Conservation (phyloP, 83 land plant species). For the Picea mariana region DNA sequence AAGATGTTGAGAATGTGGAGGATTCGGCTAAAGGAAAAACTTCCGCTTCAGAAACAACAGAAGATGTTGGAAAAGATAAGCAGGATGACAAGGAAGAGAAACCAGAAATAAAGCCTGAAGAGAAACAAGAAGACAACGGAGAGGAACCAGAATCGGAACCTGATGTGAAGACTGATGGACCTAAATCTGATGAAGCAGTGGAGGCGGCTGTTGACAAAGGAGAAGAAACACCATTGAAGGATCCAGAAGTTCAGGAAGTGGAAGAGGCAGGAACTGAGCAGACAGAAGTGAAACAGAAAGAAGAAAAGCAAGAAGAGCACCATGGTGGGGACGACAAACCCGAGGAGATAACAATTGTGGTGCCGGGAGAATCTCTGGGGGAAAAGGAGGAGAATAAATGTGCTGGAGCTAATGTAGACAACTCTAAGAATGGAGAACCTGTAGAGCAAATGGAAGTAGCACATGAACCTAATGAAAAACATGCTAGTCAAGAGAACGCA, state of each 20-base stretch:
- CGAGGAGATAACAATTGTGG: conserved; percentile 8
- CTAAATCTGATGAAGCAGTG: conserved; percentile 10
- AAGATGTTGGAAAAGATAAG: conserved; percentile 1
- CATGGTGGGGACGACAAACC: background rate
- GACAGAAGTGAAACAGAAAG: conserved; percentile 10
- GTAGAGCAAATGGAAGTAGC: background rate
- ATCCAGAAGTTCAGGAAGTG: background rate
- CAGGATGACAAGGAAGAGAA: conserved; percentile 9
- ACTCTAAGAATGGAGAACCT: conserved; percentile 6
- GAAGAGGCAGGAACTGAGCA: conserved; percentile 2
- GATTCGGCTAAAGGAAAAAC: conserved; percentile 1
- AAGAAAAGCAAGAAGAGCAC: conserved; percentile 19
- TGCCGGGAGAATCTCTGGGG: background rate
- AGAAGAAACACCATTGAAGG: conserved; percentile 14
- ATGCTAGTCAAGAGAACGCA: conserved; percentile 11
- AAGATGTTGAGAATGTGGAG: conserved; percentile 13
- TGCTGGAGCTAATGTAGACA: background rate
- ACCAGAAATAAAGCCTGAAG: conserved; percentile 2
- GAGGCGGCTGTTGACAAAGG: background rate
- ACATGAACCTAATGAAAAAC: conserved; percentile 12
- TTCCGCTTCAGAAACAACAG: conserved; percentile 1
- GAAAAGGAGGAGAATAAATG: background rate
- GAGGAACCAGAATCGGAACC: conserved; percentile 9
- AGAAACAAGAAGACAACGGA: conserved; percentile 10
- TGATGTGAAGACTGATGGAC: conserved; percentile 11